These are phyloP conservation scores for Rhinocladiella similis DNA, from an alignment of 2,329 filamentous ascomycete species.

Conservation along the genomic window DNA sequence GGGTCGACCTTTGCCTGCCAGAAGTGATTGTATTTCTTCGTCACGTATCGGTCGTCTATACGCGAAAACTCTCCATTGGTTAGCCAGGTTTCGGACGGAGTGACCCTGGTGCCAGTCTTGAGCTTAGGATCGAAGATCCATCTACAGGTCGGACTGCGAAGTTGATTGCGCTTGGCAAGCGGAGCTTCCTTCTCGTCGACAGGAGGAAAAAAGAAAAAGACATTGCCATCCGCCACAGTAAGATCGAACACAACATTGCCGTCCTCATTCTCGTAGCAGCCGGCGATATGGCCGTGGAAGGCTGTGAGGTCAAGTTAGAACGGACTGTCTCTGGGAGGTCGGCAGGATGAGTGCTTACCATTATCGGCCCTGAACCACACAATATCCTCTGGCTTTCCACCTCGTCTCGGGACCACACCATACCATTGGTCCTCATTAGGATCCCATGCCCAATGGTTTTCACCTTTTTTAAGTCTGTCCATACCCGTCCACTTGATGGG, in stretches of 20 bases:
- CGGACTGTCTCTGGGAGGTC: neutral
- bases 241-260: conserved; percentile 49
- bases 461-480: conserved; percentile 47
- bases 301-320: conserved; percentile 4
- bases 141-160: conserved; percentile 30
- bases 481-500: conserved; percentile 47
- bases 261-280: conserved; percentile 50
- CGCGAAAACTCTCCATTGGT: conserved; percentile 34
- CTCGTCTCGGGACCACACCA: conserved; percentile 53
- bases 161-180: conserved; percentile 27
- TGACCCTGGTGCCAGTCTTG: conserved; percentile 38
- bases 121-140: conserved; percentile 35
- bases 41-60: conserved; percentile 37
- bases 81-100: conserved; percentile 38
- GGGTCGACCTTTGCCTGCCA: conserved; percentile 43
- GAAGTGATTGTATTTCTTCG: conserved; percentile 48
- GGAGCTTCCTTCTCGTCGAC: conserved; percentile 19
- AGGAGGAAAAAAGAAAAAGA: conserved; percentile 38
- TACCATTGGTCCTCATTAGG: conserved; percentile 56
- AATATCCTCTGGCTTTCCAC: conserved; percentile 54
- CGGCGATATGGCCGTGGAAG: conserved; percentile 51
- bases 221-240: conserved; percentile 26
- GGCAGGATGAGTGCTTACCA: conserved; percentile 32
- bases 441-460: conserved; percentile 55
- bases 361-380: conserved; percentile 30